phyloP scores from a whole-genome alignment of 139 green algal species.

The Micractinium sp. region DNA sequence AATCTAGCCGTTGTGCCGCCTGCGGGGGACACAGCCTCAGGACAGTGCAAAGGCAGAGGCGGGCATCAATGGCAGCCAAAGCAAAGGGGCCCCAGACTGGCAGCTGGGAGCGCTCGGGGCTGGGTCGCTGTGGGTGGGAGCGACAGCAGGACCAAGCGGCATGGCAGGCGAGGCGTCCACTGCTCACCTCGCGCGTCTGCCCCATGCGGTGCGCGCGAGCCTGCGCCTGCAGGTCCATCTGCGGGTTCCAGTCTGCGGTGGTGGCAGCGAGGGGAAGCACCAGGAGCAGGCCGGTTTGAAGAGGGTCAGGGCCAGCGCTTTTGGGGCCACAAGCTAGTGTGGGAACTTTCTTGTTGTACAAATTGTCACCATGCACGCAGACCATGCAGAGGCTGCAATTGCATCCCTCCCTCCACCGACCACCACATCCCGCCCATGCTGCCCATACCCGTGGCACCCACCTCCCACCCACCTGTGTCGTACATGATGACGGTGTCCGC shows the following conservation, averaged over 20 bases:
- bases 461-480: slow-evolving; percentile 25
- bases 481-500: slow-evolving; percentile 86
- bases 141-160: not conserved
- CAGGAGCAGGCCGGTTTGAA: not conserved
- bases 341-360: too few species aligned
- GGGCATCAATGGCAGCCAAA: too few species aligned
- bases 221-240: slow-evolving; percentile 94
- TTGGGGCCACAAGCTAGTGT: not conserved
- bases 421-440: too few species aligned
- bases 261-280: not conserved
- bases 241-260: slow-evolving; percentile 61
- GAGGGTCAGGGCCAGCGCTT: not conserved
- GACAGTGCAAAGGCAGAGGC: not conserved
- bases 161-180: too few species aligned
- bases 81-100: too few species aligned
- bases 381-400: too few species aligned
- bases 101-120: not conserved
- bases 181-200: slow-evolving; percentile 75
- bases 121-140: not conserved
- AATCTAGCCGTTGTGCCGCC: too few species aligned
- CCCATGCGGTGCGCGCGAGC: slow-evolving; percentile 93
- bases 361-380: too few species aligned
- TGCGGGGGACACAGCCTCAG: too few species aligned
- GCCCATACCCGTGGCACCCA: too few species aligned
- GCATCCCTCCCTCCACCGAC: too few species aligned